Evolutionary conservation across 352 stramenopile genomes (phyloP), one percentile per base, ranked within the genome.

Genomic region (Pythium chondricola): DNA sequence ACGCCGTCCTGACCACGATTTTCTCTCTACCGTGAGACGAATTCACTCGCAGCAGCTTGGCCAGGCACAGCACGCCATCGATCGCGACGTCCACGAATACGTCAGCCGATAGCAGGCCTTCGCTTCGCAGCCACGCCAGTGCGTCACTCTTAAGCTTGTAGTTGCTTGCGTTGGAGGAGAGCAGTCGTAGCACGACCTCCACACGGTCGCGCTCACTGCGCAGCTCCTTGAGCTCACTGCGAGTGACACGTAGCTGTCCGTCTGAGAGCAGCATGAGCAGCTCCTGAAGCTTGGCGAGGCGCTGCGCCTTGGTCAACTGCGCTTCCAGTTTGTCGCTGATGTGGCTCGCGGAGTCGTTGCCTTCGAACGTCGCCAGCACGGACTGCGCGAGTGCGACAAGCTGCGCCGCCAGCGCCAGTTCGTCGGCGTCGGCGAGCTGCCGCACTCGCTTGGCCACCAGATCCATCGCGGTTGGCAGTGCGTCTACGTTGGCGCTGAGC

Each of bases 1-100:
- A 85, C 6, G 75, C 71, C 9, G 71, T 73, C 58, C 85, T 83
- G 56, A 86, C 69, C 56, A 63, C 51, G 31, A 87, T 83, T 71
- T 56, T 38, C 10, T 43, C 24, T 4, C 24, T 39, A 20, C 73
- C 46, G 32, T 67, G 68, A 14, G 62, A 35, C 10, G 56, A 48
- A 27, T 67, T 58, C 10, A 86, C 60, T 26, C 58, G 68, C 17
- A 88, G 58, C 13, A 88, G 37, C 17, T 65, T 65, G 0, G 74
- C 71, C 30, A 88, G 45, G 22, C 75, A 45, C 65, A 85, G 54
- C 3, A 88, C 52, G 6, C 61, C 74, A 52, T 57, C 66, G 2
- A 88, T 39, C 3, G 74, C 67, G 16, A 58, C 7, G 22, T 58
- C 48, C 1, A 49, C 52, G n/a, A n/a, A n/a, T 33, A 46, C 43